phyloP scores from a whole-genome alignment of 108 stramenopile species.

The Cyclostephanos invisitatus region DNA sequence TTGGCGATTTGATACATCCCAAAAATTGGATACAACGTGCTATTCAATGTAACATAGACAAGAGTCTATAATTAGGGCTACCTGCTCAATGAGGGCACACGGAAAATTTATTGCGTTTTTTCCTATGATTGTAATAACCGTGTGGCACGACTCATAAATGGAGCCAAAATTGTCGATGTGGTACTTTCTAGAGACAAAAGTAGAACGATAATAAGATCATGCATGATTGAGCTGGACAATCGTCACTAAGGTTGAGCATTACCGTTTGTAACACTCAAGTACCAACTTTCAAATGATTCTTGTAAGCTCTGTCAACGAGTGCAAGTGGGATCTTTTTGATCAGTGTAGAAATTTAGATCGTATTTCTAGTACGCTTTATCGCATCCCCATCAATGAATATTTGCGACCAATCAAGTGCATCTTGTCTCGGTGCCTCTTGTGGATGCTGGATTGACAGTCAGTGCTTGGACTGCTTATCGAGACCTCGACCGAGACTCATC shows the following conservation, averaged over 20 bases:
- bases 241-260: background rate
- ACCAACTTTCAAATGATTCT: background rate
- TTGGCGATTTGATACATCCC: constrained; percentile 42
- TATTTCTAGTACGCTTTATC: background rate
- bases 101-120: too few species aligned
- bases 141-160: too few species aligned
- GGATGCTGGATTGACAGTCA: too few species aligned
- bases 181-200: too few species aligned
- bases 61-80: background rate
- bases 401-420: constrained; percentile 18
- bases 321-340: background rate
- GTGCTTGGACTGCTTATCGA: background rate
- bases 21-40: constrained; percentile 14
- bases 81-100: too few species aligned
- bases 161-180: too few species aligned
- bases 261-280: background rate
- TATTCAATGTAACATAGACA: constrained; percentile 3
- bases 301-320: background rate
- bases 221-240: too few species aligned
- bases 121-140: too few species aligned
- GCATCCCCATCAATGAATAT: constrained; percentile 28
- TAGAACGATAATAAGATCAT: too few species aligned
- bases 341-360: background rate
- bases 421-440: background rate
- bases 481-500: background rate